These are phyloP conservation scores for Peterozyma toletana DNA, from an alignment of 805 yeast species.

Conservation along the genomic window DNA sequence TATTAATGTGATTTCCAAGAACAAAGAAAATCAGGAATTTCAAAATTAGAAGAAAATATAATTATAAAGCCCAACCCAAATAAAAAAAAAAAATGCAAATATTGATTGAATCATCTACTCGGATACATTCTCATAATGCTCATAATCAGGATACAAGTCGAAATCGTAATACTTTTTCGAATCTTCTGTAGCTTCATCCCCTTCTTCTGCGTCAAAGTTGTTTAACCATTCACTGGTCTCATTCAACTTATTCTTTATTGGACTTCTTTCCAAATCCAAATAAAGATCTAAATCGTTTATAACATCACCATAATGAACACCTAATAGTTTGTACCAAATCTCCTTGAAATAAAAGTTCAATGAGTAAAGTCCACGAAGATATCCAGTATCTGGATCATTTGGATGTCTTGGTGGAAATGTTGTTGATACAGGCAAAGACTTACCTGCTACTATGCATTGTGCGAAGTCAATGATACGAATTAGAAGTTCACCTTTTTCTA, in stretches of 20 bases:
- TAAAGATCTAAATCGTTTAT: slow-evolving; percentile 11
- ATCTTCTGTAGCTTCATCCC: slow-evolving; percentile 13
- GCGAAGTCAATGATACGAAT: slow-evolving; percentile 95
- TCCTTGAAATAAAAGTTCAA: slow-evolving; percentile 57
- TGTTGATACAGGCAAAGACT: slow-evolving; percentile 31
- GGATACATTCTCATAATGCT: slow-evolving; percentile 20
- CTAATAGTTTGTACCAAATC: slow-evolving; percentile 52
- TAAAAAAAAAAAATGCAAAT: neutral
- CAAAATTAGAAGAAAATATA: neutral
- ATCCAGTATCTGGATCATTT: slow-evolving; percentile 69
- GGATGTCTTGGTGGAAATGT: slow-evolving; percentile 70
- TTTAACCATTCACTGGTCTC: slow-evolving; percentile 25
- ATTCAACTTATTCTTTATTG: slow-evolving; percentile 11
- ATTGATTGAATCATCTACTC: slow-evolving; percentile 10
- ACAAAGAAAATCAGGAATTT: neutral
- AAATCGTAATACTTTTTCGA: slow-evolving; percentile 10
- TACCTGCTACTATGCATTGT: slow-evolving; percentile 72
- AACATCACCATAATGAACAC: slow-evolving; percentile 23
- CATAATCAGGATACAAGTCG: slow-evolving; percentile 15
- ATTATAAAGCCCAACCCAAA: neutral
- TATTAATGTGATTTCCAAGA: neutral
- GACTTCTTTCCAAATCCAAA: slow-evolving; percentile 8
- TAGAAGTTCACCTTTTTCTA: slow-evolving; percentile 15
- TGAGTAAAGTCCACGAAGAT: slow-evolving; percentile 73
- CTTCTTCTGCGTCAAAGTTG: slow-evolving; percentile 20